A percentile compares a stretch with the other conserved stretches of the same genome.
These are phyloP conservation scores for Kodamaea neixiangensis DNA, from an alignment of 805 yeast species.

Conservation along the genomic window DNA sequence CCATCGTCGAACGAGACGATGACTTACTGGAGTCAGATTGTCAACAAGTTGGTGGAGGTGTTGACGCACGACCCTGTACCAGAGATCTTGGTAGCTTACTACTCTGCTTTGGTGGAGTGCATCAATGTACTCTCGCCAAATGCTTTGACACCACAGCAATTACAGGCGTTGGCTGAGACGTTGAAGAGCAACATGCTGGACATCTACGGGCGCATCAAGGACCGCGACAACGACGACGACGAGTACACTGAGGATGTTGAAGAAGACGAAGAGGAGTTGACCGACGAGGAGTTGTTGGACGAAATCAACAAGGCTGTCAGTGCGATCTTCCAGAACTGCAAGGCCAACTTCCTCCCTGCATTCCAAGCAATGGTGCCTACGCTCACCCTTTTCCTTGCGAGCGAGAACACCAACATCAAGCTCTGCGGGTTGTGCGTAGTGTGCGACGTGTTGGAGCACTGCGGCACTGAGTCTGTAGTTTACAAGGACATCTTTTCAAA, in stretches of 20 bases:
- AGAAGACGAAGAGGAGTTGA: slow-evolving; percentile 78
- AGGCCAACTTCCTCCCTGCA: slow-evolving; percentile 58
- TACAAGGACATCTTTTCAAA: slow-evolving; percentile 66
- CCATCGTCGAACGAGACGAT: slow-evolving; percentile 60
- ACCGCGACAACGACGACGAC: slow-evolving; percentile 74
- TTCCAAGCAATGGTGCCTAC: slow-evolving; percentile 68
- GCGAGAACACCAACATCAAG: slow-evolving; percentile 66
- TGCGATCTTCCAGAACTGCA: slow-evolving; percentile 64
- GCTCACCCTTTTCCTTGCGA: slow-evolving; percentile 59
- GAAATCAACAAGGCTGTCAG: slow-evolving; percentile 79
- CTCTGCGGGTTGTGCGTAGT: slow-evolving; percentile 79
- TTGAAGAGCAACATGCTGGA: slow-evolving; percentile 64
- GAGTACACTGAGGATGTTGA: slow-evolving; percentile 87
- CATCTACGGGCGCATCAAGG: slow-evolving; percentile 67
- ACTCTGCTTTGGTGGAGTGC: slow-evolving; percentile 67
- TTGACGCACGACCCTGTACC: slow-evolving; percentile 78
- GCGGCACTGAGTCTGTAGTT: slow-evolving; percentile 66
- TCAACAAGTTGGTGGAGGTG: slow-evolving; percentile 65
- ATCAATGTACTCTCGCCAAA: slow-evolving; percentile 67
- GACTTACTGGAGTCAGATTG: slow-evolving; percentile 70
- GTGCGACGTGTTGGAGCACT: slow-evolving; percentile 77
- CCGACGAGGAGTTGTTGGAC: slow-evolving; percentile 88
- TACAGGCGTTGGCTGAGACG: slow-evolving; percentile 58
- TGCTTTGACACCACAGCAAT: slow-evolving; percentile 55
- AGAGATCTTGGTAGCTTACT: slow-evolving; percentile 78